Base-by-base conservation (phyloP, 164 flowering plant genomes). In the Berberis vulgaris region DNA sequence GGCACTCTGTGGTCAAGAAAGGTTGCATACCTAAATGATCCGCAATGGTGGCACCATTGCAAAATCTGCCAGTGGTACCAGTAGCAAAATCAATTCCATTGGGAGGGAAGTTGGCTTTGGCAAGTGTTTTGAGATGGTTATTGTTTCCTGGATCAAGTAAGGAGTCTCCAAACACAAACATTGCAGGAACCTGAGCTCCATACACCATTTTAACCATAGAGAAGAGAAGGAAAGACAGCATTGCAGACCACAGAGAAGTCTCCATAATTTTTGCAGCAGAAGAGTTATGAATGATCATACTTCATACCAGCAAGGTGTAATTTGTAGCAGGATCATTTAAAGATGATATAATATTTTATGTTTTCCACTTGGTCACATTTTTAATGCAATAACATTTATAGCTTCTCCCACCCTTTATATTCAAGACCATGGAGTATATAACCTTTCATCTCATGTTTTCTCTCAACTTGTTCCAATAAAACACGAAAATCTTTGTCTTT, bases 141-240 rank as follows among this genome's bases (percentile, higher is more conserved):
- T 93, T 93, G 78, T 93, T 93, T 39, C 97, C 97, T 4, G 64
- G 84, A 74, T 93, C 98, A 65, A 81, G 89, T 5, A 87, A 83
- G 1, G 96, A 90, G 80, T 93, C 98, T n/a, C 97, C 98, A 72
- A 90, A 90, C 59, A 88, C 86, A 71, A 67, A 72, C 45, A 93
- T 65, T 41, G 84, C 87, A 41, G 98, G 97, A 41, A 93, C 97
- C 41, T 57, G 60, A 26, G 26, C 26, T 26, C 26, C 26, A 26
- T 26, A 26, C 26, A 26, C 26, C 26, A 26, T 5, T 39, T 39
- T 9, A 1, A 41, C 4, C 49, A 6, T 7, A 44, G 45, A 45
- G 40, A 7, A 9, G 7, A 38, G 42, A 11, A n/a, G 63, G 12
- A 7, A 38, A 3, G 38, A 41, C 50, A 55, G 46, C 52, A 58